phyloP scores from a whole-genome alignment of 352 stramenopile genomes.

The Globisporangium abappressorium region DNA sequence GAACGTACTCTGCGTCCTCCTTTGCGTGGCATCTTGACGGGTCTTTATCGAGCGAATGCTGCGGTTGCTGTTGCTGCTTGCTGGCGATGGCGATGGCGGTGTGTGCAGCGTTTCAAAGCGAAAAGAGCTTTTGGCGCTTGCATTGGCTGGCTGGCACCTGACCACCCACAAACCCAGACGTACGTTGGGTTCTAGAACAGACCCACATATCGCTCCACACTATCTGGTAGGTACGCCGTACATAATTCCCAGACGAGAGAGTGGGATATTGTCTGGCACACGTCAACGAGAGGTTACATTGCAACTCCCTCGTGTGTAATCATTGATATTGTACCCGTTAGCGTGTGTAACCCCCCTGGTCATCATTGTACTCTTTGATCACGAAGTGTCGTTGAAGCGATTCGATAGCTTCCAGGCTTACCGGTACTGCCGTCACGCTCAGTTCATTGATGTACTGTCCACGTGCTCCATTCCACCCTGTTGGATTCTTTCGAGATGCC shows the following conservation, averaged over 20 bases:
- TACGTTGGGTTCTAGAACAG: background rate
- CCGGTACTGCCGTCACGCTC: too few relatives aligned
- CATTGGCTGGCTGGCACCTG: slow-evolving; percentile 9
- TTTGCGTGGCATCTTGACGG: slow-evolving; percentile 69
- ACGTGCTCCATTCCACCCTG: too few relatives aligned
- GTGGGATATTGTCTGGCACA: background rate
- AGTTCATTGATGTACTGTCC: too few relatives aligned
- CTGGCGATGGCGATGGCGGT: background rate
- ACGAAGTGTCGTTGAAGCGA: too few relatives aligned
- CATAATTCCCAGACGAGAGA: background rate
- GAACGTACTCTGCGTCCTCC: slow-evolving; percentile 80
- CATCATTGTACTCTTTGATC: background rate
- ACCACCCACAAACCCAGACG: background rate
- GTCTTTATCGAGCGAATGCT: too few relatives aligned
- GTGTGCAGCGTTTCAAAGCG: slow-evolving; percentile 3
- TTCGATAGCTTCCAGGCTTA: too few relatives aligned
- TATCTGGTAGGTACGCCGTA: background rate
- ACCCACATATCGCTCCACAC: background rate
- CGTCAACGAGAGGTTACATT: background rate
- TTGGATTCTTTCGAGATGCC: too few relatives aligned
- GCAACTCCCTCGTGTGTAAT: too few relatives aligned
- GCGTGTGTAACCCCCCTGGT: too few relatives aligned
- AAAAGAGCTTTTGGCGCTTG: background rate
- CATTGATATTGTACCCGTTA: too few relatives aligned
- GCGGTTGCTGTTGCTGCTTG: slow-evolving; percentile 3